Percentiles rank a stretch among this genome's conserved stretches.
Conservation (phyloP, 2,329 filamentous ascomycete genomes). For the Fusarium sororula region DNA sequence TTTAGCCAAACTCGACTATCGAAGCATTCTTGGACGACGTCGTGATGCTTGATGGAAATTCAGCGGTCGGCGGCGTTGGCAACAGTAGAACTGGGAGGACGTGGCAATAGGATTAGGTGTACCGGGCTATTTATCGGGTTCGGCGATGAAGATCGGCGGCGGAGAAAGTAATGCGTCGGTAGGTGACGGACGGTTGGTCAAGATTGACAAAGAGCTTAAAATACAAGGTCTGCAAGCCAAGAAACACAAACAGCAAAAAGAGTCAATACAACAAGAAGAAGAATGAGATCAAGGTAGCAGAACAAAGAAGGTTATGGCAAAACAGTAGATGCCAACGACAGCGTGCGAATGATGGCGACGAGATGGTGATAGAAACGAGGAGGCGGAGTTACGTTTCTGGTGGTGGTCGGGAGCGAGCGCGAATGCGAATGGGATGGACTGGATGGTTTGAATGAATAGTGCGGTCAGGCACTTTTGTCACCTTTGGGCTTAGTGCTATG, state of each 20-base stretch:
- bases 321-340: constrained; percentile 5
- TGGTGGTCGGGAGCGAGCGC: constrained; percentile 28
- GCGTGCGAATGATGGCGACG: constrained; percentile 10
- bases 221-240: constrained; percentile 18
- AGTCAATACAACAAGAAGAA: constrained; percentile 13
- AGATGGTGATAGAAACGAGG: constrained; percentile 32
- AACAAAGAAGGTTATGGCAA: constrained; percentile 10
- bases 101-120: constrained; percentile 18
- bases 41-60: neutral
- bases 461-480: constrained; percentile 40
- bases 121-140: constrained; percentile 23
- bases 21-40: constrained; percentile 36
- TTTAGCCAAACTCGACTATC: constrained; percentile 27
- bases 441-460: constrained; percentile 19
- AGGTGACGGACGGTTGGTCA: constrained; percentile 15
- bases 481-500: constrained; percentile 12
- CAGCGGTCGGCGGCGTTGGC: constrained; percentile 6
- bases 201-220: constrained; percentile 23
- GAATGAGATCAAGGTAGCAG: constrained; percentile 18
- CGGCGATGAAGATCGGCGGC: constrained; percentile 25
- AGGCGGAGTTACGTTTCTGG: constrained; percentile 4
- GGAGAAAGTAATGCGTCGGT: constrained; percentile 4
- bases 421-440: constrained; percentile 1
- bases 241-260: constrained; percentile 1
- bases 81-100: constrained; percentile 1